phyloP scores from a whole-genome alignment of 495 filamentous ascomycete genomes.

The Penicillium subrubescens region DNA sequence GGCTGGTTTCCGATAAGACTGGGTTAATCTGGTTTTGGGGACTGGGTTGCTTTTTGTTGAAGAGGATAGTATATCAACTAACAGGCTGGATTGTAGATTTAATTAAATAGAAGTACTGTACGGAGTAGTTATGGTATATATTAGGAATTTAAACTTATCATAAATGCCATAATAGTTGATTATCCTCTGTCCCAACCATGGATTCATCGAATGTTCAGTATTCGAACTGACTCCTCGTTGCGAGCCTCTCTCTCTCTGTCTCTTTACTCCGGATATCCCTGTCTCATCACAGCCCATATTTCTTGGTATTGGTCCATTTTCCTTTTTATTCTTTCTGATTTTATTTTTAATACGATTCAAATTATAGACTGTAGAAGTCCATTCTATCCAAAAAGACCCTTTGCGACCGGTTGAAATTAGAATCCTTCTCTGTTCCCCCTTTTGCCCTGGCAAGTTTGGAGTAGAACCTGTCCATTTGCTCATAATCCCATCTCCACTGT shows the following conservation, averaged over 20 bases:
- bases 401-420: not conserved
- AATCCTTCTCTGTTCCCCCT: not conserved
- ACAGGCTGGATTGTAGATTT: not conserved
- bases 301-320: not conserved
- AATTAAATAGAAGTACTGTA: not conserved
- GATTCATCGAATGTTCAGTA: not conserved
- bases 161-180: not conserved
- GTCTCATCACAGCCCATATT: not conserved
- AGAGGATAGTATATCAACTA: not conserved
- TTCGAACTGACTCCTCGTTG: slow-evolving; percentile 1
- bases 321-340: not conserved
- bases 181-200: not conserved
- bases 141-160: not conserved
- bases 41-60: not conserved
- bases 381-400: not conserved
- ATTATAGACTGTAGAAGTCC: not conserved
- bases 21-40: not conserved
- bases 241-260: not conserved
- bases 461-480: not conserved
- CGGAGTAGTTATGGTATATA: not conserved
- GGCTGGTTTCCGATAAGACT: not conserved
- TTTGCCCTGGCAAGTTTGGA: not conserved
- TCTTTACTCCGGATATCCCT: not conserved
- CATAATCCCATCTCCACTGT: slow-evolving; percentile 5
- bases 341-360: not conserved